phyloP scores from a whole-genome alignment of 352 stramenopile species.

The Phytophthora pistaciae region DNA sequence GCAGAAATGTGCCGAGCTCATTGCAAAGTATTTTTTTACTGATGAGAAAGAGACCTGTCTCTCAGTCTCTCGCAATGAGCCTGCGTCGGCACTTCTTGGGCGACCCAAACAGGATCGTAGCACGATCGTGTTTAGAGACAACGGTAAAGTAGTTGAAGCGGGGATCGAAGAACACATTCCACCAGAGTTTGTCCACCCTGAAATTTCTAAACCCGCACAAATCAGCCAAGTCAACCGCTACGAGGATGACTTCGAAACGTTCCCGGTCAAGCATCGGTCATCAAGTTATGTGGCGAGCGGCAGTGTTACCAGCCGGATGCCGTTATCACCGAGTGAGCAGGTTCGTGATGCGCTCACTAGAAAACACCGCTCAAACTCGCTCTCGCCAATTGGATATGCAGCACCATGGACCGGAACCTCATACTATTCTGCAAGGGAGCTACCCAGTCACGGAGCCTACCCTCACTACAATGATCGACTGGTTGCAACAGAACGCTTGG shows the following conservation, averaged over 20 bases:
- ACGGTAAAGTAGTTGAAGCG: conserved; percentile 31
- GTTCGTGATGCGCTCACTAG: conserved; percentile 59
- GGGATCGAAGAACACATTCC: conserved; percentile 24
- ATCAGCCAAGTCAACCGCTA: conserved; percentile 9
- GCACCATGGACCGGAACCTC: conserved; percentile 5
- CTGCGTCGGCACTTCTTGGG: conserved; percentile 53
- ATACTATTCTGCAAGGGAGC: conserved; percentile 51
- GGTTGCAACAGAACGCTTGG: conserved; percentile 46
- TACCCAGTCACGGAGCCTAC: conserved; percentile 24
- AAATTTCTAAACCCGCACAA: conserved; percentile 19
- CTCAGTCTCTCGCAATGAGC: conserved; percentile 52
- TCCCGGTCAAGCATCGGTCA: conserved; percentile 25
- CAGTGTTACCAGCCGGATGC: conserved; percentile 25
- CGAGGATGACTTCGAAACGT: conserved; percentile 18
- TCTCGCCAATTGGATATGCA: conserved; percentile 17
- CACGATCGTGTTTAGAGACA: conserved; percentile 17
- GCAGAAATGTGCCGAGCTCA: conserved; percentile 55
- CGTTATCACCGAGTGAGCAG: conserved; percentile 66
- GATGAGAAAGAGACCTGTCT: conserved; percentile 36
- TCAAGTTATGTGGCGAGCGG: conserved; percentile 11
- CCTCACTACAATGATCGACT: conserved; percentile 33
- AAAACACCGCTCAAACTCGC: conserved; percentile 42
- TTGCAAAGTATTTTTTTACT: conserved; percentile 64
- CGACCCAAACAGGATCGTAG: conserved; percentile 24
- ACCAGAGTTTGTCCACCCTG: conserved; percentile 17